These are phyloP conservation scores for Phoenix roebelenii DNA, from an alignment of 176 grass and related monocot genomes.

Conservation along the genomic window DNA sequence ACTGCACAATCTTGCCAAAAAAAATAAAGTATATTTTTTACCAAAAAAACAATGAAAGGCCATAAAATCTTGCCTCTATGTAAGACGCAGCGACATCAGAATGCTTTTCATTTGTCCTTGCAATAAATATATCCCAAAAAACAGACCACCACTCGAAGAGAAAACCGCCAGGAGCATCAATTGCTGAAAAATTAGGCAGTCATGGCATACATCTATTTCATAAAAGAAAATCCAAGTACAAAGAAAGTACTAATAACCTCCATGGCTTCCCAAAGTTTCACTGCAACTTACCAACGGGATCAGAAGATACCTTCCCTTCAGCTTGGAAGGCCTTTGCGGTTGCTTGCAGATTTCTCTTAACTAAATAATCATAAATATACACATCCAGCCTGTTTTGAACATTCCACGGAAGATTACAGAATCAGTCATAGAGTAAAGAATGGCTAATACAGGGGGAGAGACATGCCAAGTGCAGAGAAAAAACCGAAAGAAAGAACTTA, in stretches of 20 bases:
- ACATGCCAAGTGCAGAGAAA: neutral
- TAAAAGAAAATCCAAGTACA: neutral
- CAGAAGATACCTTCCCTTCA: slow-evolving; percentile 98
- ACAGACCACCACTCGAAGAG: slow-evolving; percentile 99
- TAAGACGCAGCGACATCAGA: slow-evolving; percentile 94
- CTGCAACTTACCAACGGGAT: slow-evolving; percentile 89
- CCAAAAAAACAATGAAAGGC: too few relatives aligned
- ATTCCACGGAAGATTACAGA: slow-evolving; percentile 1
- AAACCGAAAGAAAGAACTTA: too few relatives aligned
- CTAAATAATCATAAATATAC: slow-evolving; percentile 98
- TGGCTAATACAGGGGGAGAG: neutral
- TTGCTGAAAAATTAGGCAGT: slow-evolving; percentile 40
- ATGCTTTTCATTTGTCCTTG: slow-evolving; percentile 98
- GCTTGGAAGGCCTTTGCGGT: slow-evolving; percentile 99
- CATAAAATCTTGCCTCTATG: slow-evolving; percentile 55
- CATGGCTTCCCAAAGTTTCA: slow-evolving; percentile 3
- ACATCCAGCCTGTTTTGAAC: slow-evolving; percentile 85
- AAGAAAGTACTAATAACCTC: slow-evolving; percentile 1
- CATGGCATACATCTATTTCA: neutral
- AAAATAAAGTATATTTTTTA: too few relatives aligned
- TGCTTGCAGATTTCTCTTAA: slow-evolving; percentile 98
- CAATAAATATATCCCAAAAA: slow-evolving; percentile 99
- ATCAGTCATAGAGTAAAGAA: slow-evolving; percentile 9
- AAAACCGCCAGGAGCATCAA: slow-evolving; percentile 98
- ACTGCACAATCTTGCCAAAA: too few relatives aligned